Evolutionary conservation across 2,329 filamentous ascomycete genomes (phyloP).

Genomic region (Penicillium paneum): DNA sequence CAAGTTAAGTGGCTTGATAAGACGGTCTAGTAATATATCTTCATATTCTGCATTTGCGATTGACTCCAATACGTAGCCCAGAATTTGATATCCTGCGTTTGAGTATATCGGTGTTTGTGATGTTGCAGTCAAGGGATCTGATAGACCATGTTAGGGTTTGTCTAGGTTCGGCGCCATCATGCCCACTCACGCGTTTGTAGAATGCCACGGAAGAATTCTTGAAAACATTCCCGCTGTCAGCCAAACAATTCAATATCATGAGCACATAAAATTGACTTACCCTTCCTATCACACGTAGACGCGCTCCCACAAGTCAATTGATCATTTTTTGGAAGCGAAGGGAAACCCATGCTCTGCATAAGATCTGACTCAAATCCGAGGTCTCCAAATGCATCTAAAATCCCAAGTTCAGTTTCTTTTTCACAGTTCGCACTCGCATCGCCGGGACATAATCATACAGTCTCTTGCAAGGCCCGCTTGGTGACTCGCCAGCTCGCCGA

Average conservation of each 20-base stretch:
- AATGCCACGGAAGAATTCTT: conserved; percentile 38
- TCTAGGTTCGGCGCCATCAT: too few relatives aligned
- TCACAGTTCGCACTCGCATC: not conserved
- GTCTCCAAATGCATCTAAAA: conserved; percentile 13
- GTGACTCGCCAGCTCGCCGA: conserved; percentile 40
- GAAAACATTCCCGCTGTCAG: not conserved
- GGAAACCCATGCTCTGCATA: conserved; percentile 13
- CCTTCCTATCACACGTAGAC: conserved; percentile 6
- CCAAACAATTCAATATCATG: not conserved
- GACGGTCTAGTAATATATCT: conserved; percentile 33
- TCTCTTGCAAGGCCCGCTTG: conserved; percentile 38
- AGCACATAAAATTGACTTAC: conserved; percentile 2
- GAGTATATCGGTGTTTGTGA: conserved; percentile 37
- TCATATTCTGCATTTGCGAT: conserved; percentile 40
- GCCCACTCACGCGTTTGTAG: conserved; percentile 21
- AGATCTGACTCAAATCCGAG: conserved; percentile 5
- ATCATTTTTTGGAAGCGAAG: conserved; percentile 4
- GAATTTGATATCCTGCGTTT: conserved; percentile 36
- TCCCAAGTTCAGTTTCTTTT: not conserved
- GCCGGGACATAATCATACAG: conserved; percentile 25
- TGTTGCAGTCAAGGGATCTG: conserved; percentile 29
- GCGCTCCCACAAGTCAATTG: conserved; percentile 13
- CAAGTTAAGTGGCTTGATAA: conserved; percentile 42
- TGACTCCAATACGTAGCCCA: conserved; percentile 40
- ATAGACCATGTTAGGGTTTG: not conserved